These are phyloP conservation scores for Pascua guehoae DNA, from an alignment of 1,284 basidiomycete species.

Conservation along the genomic window DNA sequence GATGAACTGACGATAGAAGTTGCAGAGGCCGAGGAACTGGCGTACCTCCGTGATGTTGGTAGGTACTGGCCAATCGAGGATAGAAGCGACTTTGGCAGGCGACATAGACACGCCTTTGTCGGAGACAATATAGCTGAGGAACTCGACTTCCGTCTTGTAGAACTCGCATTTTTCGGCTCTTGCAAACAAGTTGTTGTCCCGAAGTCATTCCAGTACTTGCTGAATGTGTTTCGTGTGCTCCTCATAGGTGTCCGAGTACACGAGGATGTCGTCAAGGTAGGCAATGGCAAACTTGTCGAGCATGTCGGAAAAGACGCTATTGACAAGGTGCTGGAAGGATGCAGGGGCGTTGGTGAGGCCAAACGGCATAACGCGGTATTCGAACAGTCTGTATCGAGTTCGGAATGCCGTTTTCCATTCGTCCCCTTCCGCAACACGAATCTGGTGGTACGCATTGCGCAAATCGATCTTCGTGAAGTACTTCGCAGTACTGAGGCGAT, in stretches of 20 bases:
- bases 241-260: constrained; percentile 51
- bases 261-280: constrained; percentile 50
- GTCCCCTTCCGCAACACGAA: constrained; percentile 37
- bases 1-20: constrained; percentile 53
- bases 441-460: constrained; percentile 32
- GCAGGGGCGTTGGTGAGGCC: constrained; percentile 51
- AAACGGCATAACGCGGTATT: constrained; percentile 50
- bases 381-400: constrained; percentile 43
- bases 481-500: constrained; percentile 31
- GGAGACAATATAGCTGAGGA: constrained; percentile 51
- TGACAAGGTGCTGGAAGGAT: constrained; percentile 43
- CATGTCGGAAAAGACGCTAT: constrained; percentile 28
- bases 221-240: constrained; percentile 25
- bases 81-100: constrained; percentile 48
- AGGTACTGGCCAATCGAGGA: constrained; percentile 50
- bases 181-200: constrained; percentile 38
- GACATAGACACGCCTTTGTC: no score
- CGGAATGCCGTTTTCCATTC: constrained; percentile 49
- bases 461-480: constrained; percentile 43
- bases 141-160: constrained; percentile 27
- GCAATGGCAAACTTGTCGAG: constrained; percentile 31
- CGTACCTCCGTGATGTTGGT: constrained; percentile 40
- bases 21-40: constrained; percentile 49
- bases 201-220: constrained; percentile 46
- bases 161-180: constrained; percentile 51